These are phyloP conservation scores for Cladosporium sp. DNA, from an alignment of 2,329 filamentous ascomycete genomes.

Conservation along the genomic window DNA sequence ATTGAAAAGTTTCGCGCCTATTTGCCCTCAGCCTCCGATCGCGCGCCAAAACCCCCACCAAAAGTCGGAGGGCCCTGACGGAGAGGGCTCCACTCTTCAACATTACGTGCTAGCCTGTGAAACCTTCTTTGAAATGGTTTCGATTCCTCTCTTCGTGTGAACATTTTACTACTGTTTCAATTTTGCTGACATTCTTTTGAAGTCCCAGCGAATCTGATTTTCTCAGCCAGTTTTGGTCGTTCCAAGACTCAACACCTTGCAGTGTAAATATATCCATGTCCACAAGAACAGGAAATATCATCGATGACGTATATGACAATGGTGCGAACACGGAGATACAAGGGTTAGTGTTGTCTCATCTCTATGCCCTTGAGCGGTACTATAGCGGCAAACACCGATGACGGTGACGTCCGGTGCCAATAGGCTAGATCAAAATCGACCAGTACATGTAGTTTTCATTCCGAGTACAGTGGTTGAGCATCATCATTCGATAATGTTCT, in stretches of 20 bases:
- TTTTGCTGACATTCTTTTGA: no score
- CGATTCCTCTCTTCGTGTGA: not conserved
- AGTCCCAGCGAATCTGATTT: no score
- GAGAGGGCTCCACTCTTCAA: constrained; percentile 1
- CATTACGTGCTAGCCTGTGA: not conserved
- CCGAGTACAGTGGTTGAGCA: not conserved
- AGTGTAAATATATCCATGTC: not conserved
- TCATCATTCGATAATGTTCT: not conserved
- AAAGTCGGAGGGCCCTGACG: not conserved
- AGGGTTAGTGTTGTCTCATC: not conserved
- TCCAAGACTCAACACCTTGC: not conserved
- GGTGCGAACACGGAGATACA: not conserved
- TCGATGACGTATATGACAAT: not conserved
- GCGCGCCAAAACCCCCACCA: constrained; percentile 11
- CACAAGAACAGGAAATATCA: not conserved
- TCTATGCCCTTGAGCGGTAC: not conserved
- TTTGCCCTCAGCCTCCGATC: constrained; percentile 7
- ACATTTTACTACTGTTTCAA: no score
- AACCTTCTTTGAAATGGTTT: not conserved
- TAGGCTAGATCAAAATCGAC: not conserved
- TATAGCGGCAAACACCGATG: not conserved
- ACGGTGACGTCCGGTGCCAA: not conserved
- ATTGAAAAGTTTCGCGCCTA: constrained; percentile 8
- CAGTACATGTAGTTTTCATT: no score
- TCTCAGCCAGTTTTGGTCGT: not conserved